phyloP scores from a whole-genome alignment of 2,329 filamentous ascomycete genomes.

The Pseudohalonectria lignicola region DNA sequence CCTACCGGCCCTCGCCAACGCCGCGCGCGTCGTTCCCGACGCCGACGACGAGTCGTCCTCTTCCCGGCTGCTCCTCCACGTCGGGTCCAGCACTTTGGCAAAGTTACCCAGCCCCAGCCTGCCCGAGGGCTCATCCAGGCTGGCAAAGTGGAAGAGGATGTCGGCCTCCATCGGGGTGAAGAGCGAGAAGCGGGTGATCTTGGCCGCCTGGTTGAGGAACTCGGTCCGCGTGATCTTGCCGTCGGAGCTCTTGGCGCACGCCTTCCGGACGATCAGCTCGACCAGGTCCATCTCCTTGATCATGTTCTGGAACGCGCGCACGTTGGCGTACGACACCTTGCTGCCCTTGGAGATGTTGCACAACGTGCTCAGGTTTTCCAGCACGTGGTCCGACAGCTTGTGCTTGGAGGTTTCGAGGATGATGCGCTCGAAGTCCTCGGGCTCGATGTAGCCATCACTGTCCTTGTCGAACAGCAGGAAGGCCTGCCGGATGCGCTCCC shows the following conservation, averaged over 20 bases:
- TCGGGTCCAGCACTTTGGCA: conserved; percentile 86
- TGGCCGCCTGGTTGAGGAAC: conserved; percentile 88
- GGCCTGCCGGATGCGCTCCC: conserved; percentile 89
- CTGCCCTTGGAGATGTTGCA: conserved; percentile 88
- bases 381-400: conserved; percentile 93
- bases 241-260: conserved; percentile 70
- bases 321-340: conserved; percentile 96
- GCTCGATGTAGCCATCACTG: conserved; percentile 88
- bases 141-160: conserved; percentile 96
- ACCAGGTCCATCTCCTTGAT: conserved; percentile 97
- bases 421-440: conserved; percentile 93
- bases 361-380: conserved; percentile 81
- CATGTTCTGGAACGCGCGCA: conserved; percentile 95
- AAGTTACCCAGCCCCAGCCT: conserved; percentile 77
- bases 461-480: conserved; percentile 89
- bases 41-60: conserved; percentile 23
- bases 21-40: conserved; percentile 29
- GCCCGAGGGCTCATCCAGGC: conserved; percentile 80
- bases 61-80: conserved; percentile 58
- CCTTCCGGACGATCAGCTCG: conserved; percentile 83
- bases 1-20: conserved; percentile 31
- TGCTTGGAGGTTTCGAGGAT: conserved; percentile 86
- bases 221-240: conserved; percentile 90
- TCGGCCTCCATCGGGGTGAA: conserved; percentile 99
- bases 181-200: conserved; percentile 83